A percentile compares a stretch with the other conserved stretches of the same genome.
phyloP scores from a whole-genome alignment of 768 basidiomycete genomes.

The Rossbeevera mucosa region DNA sequence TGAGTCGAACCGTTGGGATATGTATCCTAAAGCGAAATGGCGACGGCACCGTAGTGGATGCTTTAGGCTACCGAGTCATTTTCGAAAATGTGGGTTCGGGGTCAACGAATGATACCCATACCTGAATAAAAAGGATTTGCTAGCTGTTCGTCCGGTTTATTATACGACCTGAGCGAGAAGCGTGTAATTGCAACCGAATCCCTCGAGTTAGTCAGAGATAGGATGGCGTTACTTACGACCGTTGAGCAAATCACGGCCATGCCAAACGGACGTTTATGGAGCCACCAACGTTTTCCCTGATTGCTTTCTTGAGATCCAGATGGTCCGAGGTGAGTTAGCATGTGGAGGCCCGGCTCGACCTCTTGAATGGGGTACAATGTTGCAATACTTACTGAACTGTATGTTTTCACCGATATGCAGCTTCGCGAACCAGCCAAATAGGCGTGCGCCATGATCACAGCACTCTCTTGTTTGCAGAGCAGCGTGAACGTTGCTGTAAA shows the following conservation, averaged over 20 bases:
- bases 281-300: neutral
- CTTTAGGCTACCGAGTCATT: neutral
- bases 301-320: neutral
- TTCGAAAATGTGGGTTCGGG: neutral
- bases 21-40: neutral
- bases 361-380: neutral
- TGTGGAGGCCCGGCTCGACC: neutral
- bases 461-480: neutral
- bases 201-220: neutral
- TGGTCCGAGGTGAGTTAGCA: neutral
- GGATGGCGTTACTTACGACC: neutral
- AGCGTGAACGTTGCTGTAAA: neutral
- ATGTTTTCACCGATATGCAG: neutral
- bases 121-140: neutral
- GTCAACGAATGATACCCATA: neutral
- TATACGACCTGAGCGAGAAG: neutral
- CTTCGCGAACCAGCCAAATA: conserved; percentile 1
- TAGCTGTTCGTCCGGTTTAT: too few relatives aligned
- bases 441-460: conserved; percentile 5
- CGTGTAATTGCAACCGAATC: neutral
- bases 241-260: neutral
- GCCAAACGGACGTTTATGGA: neutral
- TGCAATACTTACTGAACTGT: neutral
- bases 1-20: neutral
- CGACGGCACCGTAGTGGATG: neutral